Conservation (phyloP, 768 basidiomycete genomes). For the Sarcodon aspratus region DNA sequence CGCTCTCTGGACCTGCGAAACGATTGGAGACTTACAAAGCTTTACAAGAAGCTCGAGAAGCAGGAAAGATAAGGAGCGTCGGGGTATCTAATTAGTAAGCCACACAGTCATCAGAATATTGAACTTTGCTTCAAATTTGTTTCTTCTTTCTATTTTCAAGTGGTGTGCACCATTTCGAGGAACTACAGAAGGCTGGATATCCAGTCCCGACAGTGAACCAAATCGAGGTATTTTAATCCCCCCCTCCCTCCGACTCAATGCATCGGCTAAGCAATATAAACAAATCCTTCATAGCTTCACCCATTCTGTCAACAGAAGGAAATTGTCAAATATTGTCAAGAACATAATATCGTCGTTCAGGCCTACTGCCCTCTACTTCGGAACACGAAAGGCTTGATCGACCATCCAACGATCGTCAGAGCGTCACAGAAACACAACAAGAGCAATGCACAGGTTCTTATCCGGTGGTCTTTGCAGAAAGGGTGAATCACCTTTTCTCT, state of each 20-base stretch:
- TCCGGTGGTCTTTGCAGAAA: conserved; percentile 86
- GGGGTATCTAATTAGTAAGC: conserved; percentile 42
- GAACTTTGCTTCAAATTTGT: neutral
- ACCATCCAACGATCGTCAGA: conserved; percentile 38
- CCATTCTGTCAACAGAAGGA: conserved; percentile 74
- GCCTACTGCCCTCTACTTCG: conserved; percentile 60
- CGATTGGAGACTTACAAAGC: conserved; percentile 30
- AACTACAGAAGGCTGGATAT: conserved; percentile 51
- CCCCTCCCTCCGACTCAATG: neutral
- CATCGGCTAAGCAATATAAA: neutral
- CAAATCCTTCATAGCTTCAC: too few species aligned
- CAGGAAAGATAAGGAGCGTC: conserved; percentile 24
- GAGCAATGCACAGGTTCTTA: conserved; percentile 70
- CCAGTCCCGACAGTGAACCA: conserved; percentile 70
- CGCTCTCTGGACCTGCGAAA: conserved; percentile 23
- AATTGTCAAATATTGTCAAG: conserved; percentile 56
- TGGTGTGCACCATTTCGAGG: conserved; percentile 60
- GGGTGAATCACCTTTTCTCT: conserved; percentile 32
- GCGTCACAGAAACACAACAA: conserved; percentile 48
- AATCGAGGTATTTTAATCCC: conserved; percentile 50
- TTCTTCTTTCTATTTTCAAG: conserved; percentile 13
- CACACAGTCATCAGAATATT: neutral
- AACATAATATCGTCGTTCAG: conserved; percentile 24
- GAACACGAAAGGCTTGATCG: conserved; percentile 32
- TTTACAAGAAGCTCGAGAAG: conserved; percentile 20